phyloP scores from a whole-genome alignment of 225 moss, liverwort and hornwort species.

The Pleurozium schreberi region DNA sequence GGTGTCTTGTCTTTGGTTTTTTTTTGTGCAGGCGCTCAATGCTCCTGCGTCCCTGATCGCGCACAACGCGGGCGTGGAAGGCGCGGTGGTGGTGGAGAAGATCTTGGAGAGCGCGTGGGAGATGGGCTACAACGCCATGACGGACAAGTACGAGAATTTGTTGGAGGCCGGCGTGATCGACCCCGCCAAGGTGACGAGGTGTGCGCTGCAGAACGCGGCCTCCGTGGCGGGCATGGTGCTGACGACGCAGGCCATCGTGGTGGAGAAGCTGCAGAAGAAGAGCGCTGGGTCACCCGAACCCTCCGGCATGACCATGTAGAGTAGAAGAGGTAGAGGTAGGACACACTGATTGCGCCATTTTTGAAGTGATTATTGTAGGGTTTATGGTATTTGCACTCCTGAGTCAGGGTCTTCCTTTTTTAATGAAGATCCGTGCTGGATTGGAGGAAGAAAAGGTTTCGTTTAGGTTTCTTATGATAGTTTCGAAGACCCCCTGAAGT shows the following conservation, averaged over 20 bases:
- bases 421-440: background rate
- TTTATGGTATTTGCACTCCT: background rate
- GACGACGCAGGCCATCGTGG: conserved; percentile 93
- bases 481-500: background rate
- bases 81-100: conserved; percentile 94
- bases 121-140: conserved; percentile 93
- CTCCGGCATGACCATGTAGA: conserved; percentile 50
- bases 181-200: conserved; percentile 89
- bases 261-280: conserved; percentile 62
- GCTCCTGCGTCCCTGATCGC: conserved; percentile 75
- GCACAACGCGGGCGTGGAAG: conserved; percentile 84
- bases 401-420: background rate
- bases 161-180: conserved; percentile 88
- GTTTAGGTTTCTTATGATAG: background rate
- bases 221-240: conserved; percentile 98
- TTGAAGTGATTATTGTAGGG: background rate
- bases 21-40: conserved; percentile 49
- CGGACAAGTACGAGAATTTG: conserved; percentile 76
- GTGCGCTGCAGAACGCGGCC: conserved; percentile 86
- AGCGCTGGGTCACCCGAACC: background rate
- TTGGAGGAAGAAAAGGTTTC: background rate
- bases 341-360: background rate
- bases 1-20: background rate
- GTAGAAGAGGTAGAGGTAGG: background rate
- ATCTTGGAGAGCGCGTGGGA: conserved; percentile 76